A percentile compares a stretch with the other conserved stretches of the same genome.
These are phyloP conservation scores for Rhynchospora pubera DNA, from an alignment of 176 grass and related monocot genomes.

Conservation along the genomic window DNA sequence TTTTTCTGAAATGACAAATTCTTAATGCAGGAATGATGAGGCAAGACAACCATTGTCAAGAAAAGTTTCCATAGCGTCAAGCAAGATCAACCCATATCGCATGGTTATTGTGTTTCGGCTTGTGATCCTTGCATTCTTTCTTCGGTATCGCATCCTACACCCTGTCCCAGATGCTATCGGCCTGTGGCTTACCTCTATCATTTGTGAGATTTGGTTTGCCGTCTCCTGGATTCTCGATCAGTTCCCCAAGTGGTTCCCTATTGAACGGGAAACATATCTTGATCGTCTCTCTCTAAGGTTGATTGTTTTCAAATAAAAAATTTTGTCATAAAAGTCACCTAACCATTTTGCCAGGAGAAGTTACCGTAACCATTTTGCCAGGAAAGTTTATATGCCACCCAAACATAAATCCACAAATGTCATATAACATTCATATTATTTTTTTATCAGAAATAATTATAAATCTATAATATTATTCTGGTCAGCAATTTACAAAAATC, in stretches of 20 bases:
- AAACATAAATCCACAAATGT: neutral
- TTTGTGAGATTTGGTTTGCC: conserved; percentile 97
- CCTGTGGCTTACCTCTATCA: conserved; percentile 80
- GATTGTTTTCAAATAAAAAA: neutral
- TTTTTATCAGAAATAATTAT: no score
- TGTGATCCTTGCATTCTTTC: conserved; percentile 73
- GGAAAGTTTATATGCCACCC: no score
- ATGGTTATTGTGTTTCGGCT: conserved; percentile 89
- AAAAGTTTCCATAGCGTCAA: conserved; percentile 94
- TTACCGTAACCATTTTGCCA: no score
- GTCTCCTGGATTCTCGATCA: conserved; percentile 97
- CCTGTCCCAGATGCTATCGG: conserved; percentile 74
- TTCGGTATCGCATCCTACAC: conserved; percentile 73
- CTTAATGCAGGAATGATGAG: conserved; percentile 63
- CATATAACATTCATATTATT: neutral
- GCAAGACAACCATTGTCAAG: conserved; percentile 84
- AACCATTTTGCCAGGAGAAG: no score
- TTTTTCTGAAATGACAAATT: neutral
- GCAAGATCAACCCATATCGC: conserved; percentile 93
- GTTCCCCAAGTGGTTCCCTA: conserved; percentile 99
- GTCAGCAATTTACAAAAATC: no score
- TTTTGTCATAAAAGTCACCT: neutral
- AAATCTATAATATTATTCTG: no score
- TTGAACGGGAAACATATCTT: conserved; percentile 94
- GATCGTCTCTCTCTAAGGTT: conserved; percentile 77